Evolutionary conservation across 805 yeast species (phyloP).

Genomic region (Candida arabinofermentans): DNA sequence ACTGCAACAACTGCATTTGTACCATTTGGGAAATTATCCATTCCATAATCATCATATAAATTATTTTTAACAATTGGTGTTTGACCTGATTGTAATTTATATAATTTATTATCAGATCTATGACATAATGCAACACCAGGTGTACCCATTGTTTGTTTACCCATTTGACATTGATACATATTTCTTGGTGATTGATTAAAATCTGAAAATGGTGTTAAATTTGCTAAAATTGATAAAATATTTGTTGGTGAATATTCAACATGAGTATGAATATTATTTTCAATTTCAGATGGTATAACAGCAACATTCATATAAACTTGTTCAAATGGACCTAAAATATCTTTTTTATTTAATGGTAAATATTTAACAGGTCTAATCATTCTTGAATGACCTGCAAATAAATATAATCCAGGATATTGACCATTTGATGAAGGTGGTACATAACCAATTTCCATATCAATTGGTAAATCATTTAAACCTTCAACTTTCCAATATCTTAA

Average conservation of each 20-base stretch:
- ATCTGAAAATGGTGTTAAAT: slow-evolving; percentile 96
- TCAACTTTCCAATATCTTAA: slow-evolving; percentile 90
- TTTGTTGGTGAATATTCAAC: slow-evolving; percentile 96
- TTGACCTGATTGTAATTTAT: slow-evolving; percentile 91
- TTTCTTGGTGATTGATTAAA: slow-evolving; percentile 99
- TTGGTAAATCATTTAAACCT: slow-evolving; percentile 72
- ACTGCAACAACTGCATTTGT: slow-evolving; percentile 98
- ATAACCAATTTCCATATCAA: slow-evolving; percentile 86
- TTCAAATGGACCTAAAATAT: slow-evolving; percentile 94
- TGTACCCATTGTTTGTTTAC: slow-evolving; percentile 99
- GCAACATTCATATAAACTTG: slow-evolving; percentile 97
- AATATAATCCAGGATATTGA: slow-evolving; percentile 92
- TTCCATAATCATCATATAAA: slow-evolving; percentile 91
- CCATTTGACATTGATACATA: slow-evolving; percentile 99
- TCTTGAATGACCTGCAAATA: slow-evolving; percentile 90
- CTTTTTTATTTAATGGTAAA: slow-evolving; percentile 77
- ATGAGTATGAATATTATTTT: slow-evolving; percentile 76
- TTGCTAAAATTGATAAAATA: slow-evolving; percentile 89
- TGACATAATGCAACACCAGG: slow-evolving; percentile 94
- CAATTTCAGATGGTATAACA: slow-evolving; percentile 88
- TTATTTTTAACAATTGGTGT: slow-evolving; percentile 95
- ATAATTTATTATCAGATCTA: slow-evolving; percentile 91
- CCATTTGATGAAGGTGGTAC: slow-evolving; percentile 96
- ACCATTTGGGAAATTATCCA: slow-evolving; percentile 98
- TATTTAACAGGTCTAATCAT: slow-evolving; percentile 96